A percentile compares a stretch with the other conserved stretches of the same genome.
Evolutionary conservation across 192 early-diverging fungal genomes (phyloP).

Genomic region (Backusella psychrophila): DNA sequence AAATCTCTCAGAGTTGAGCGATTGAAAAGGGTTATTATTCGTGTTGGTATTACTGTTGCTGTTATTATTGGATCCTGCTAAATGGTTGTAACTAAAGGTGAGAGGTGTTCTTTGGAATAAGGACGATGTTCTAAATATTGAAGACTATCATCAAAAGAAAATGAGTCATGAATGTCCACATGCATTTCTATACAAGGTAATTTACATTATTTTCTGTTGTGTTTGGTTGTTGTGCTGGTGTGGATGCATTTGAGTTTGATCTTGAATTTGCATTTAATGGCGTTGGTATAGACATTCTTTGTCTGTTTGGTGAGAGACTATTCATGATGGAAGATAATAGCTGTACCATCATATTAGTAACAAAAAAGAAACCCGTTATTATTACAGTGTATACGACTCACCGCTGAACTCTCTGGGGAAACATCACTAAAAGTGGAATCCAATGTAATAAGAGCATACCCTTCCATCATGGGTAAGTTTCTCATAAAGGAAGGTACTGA

Average conservation of each 20-base stretch:
- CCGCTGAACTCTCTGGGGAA: constrained; percentile 14
- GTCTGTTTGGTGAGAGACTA: not conserved
- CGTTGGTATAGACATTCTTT: not conserved
- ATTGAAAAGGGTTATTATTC: not conserved
- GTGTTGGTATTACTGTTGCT: no score
- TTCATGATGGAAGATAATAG: not conserved
- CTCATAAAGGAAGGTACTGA: not conserved
- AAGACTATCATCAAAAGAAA: not conserved
- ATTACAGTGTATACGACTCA: not conserved
- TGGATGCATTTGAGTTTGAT: not conserved
- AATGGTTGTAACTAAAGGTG: not conserved
- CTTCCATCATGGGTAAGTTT: constrained; percentile 33
- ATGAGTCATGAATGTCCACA: not conserved
- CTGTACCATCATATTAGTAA: not conserved
- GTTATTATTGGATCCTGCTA: not conserved
- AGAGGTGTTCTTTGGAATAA: constrained; percentile 11
- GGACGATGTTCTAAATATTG: not conserved
- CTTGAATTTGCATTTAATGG: not conserved
- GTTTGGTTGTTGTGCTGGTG: not conserved
- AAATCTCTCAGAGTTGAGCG: not conserved
- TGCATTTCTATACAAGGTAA: no score
- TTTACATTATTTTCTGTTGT: not conserved
- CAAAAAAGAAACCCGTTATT: not conserved
- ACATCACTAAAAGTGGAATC: constrained; percentile 21
- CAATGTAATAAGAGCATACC: constrained; percentile 34